phyloP scores from a whole-genome alignment of 768 basidiomycete genomes.

The Macrolepiota dolichaula region DNA sequence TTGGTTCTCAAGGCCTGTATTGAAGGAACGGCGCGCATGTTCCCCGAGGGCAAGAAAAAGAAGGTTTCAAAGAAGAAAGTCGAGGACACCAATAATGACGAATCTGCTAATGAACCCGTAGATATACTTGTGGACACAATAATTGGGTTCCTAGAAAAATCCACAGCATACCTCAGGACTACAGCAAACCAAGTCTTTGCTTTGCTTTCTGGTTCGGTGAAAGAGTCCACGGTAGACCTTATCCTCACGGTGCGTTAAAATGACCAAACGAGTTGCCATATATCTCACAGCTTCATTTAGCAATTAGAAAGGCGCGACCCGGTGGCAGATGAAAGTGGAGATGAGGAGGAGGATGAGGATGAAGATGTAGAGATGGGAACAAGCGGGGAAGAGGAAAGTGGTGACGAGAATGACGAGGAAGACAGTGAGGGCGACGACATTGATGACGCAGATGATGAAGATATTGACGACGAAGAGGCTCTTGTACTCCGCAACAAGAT shows the following conservation, averaged over 20 bases:
- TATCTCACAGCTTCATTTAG: constrained; percentile 34
- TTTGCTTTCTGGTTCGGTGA: constrained; percentile 62
- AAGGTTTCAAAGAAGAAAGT: constrained; percentile 21
- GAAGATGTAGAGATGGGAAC: constrained; percentile 25
- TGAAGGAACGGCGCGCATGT: constrained; percentile 53
- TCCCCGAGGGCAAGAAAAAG: constrained; percentile 33
- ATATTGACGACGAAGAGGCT: constrained; percentile 31
- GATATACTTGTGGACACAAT: constrained; percentile 88
- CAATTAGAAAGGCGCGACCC: constrained; percentile 80
- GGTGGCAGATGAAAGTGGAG: constrained; percentile 39
- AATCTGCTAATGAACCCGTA: constrained; percentile 46
- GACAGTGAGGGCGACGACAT: constrained; percentile 30
- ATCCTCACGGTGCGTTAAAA: constrained; percentile 67
- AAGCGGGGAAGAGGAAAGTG: constrained; percentile 34
- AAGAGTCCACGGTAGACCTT: constrained; percentile 71
- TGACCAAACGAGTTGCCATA: neutral
- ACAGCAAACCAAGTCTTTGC: constrained; percentile 80
- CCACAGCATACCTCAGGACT: constrained; percentile 74
- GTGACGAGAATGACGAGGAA: constrained; percentile 30
- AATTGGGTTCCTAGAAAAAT: constrained; percentile 85
- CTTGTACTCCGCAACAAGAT: constrained; percentile 67
- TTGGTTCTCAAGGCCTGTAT: constrained; percentile 47
- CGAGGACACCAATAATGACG: constrained; percentile 34
- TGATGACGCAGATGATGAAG: constrained; percentile 41
- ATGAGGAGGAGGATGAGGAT: constrained; percentile 35